Evolutionary conservation across 2,329 filamentous ascomycete genomes (phyloP), one percentile per base, ranked within the genome.

Genomic region (Fusarium haematococcum): DNA sequence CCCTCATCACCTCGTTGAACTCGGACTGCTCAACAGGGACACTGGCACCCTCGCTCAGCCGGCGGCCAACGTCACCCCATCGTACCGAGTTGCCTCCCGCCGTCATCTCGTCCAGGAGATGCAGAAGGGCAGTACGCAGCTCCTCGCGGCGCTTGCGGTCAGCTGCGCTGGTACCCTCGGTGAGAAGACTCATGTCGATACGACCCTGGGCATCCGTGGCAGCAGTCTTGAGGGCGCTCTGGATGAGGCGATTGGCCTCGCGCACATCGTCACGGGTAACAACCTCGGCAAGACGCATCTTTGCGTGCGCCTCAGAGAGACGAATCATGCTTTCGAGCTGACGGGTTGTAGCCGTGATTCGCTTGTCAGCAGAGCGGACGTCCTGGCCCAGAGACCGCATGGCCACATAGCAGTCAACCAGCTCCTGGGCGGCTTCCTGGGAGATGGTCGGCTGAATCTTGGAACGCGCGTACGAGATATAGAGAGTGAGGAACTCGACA

Each of bases 281-380:
- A 16, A 88, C 90, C 4, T 87, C 82, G 0, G 93, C 91, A 6
- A 99, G 90, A 5, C 97, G 93, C 97, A 99, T 99, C 84, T 98
- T 98, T 59, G 97, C 97, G 83, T 99, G 97, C 0, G 95, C 97
- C 86, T 99, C 97, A 2, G 95, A 87, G 4, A 99, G 92, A 71
- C 97, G 96, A 81, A 99, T 98, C 97, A 99, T 99, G 54, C 93
- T 97, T 85, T 99, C 97, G 7, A 99, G 89, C 84, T 99, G 97
- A 81, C 97, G 91, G 1, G 97, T 99, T 4, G 97, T 99, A 45
- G 97, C 97, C 0, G 97, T 99, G 85, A 99, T 99, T 76, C 97
- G 94, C 83, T 97, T 96, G 84, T 99, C 97, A 4, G 94, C 91
- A 3, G 95, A 90, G 58, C 96, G 94, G 39, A 96, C 92, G 78